Evolutionary conservation across 1,284 basidiomycete species (phyloP), one percentile per base, ranked within the genome.

Genomic region (Gomphus sp.): DNA sequence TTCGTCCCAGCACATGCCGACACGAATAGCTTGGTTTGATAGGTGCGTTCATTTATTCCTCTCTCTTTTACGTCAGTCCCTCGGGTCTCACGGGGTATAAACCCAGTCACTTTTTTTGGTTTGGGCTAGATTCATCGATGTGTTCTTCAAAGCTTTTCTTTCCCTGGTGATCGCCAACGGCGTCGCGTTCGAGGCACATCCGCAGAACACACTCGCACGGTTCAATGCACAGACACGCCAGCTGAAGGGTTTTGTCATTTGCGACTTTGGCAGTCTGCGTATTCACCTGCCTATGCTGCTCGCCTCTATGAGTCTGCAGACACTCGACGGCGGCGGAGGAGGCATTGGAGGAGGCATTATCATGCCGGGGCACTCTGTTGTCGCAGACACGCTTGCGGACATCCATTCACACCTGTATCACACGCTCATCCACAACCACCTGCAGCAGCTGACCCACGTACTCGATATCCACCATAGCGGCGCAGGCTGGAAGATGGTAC

Each of bases 261-360:
- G n/a, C n/a, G n/a, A n/a, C n/a, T n/a, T n/a, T n/a, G n/a, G n/a
- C n/a, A n/a, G n/a, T n/a, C n/a, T n/a, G n/a, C n/a, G n/a, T n/a
- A n/a, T n/a, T n/a, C n/a, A n/a, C n/a, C n/a, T n/a, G 6, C 71
- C 72, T 37, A 78, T 77, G 14, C 68, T 80, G 11, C 71, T 73
- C 55, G 69, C 69, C 8, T 34, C 48, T 33, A 80, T 78, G 0
- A 77, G 76, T 7, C 73, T 79, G 11, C 70, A 77, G 44, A 50
- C 56, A 25, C 64, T 78, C 3, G 76, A 78, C 54, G 57, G 50
- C 25, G 34, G 52, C 16, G 74, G 36, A 70, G 71, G 36, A 76
- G 76, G 4, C 77, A 80, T 63, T 79, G 76, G 54, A 76, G 79
- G 73, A 80, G n/a, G n/a, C n/a, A n/a, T n/a, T n/a, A n/a, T n/a